Conservation (phyloP, 176 grass and related monocot species). For the Otatea glauca region DNA sequence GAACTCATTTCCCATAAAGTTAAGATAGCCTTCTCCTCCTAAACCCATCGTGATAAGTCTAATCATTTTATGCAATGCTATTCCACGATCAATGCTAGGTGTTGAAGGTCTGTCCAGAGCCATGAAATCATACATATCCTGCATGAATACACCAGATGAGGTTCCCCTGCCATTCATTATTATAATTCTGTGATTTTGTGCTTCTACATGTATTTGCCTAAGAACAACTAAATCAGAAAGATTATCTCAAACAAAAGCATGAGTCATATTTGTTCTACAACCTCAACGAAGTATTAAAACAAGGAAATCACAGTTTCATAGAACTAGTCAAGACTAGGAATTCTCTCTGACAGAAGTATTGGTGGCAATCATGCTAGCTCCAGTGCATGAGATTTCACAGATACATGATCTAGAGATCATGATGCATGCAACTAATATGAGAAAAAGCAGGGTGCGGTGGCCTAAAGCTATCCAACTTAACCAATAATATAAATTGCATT, state of each 20-base stretch:
- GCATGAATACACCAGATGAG: slow-evolving; percentile 25
- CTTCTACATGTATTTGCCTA: slow-evolving; percentile 28
- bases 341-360: not conserved
- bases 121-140: slow-evolving; percentile 99
- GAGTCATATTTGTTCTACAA: not conserved
- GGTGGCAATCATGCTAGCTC: not conserved
- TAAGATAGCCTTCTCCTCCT: slow-evolving; percentile 97
- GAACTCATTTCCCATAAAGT: slow-evolving; percentile 99
- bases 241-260: slow-evolving; percentile 21
- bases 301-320: slow-evolving; percentile 1
- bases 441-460: not conserved
- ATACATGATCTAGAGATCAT: slow-evolving; percentile 16
- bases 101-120: slow-evolving; percentile 87
- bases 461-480: slow-evolving; percentile 15
- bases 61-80: slow-evolving; percentile 99
- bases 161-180: slow-evolving; percentile 11
- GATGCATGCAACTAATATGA: slow-evolving; percentile 25
- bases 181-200: not conserved
- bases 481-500: not conserved
- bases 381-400: slow-evolving; percentile 6
- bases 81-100: slow-evolving; percentile 93
- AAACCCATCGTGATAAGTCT: slow-evolving; percentile 95
- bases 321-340: not conserved
- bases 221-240: slow-evolving; percentile 1
- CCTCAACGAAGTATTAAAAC: slow-evolving; percentile 3